Evolutionary conservation across 257 asterid species (phyloP).

Genomic region (Petunia axillaris): DNA sequence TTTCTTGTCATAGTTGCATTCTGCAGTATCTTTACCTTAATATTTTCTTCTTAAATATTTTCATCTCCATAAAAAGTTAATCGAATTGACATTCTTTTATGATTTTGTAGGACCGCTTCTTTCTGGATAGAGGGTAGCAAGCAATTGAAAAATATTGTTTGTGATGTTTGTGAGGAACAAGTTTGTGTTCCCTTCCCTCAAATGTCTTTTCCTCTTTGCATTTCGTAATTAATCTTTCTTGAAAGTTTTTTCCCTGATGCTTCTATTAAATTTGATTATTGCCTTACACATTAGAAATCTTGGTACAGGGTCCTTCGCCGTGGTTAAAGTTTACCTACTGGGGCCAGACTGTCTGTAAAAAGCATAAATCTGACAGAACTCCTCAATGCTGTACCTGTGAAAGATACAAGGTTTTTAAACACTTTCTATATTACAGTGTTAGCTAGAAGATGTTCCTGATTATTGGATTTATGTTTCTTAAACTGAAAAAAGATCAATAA

Average conservation of each 20-base stretch:
- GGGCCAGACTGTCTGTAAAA: not conserved
- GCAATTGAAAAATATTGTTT: no score
- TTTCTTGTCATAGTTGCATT: not conserved
- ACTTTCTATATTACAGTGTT: not conserved
- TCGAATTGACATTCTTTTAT: not conserved
- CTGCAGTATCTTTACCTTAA: no score
- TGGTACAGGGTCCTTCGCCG: no score
- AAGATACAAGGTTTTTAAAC: not conserved
- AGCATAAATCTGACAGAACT: not conserved
- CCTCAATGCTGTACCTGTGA: not conserved
- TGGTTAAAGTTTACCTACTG: not conserved
- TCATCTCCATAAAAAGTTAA: no score
- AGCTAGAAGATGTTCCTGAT: not conserved
- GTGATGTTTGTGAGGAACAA: no score
- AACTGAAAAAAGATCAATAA: not conserved
- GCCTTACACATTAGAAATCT: conserved; percentile 11
- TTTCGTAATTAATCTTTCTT: not conserved
- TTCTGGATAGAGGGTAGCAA: no score
- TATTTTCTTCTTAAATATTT: no score
- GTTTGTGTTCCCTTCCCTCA: not conserved
- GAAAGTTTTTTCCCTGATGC: not conserved
- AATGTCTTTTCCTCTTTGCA: not conserved
- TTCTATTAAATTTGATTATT: not conserved
- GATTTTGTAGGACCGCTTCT: no score
- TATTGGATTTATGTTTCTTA: not conserved